Evolutionary conservation across 2,329 filamentous ascomycete genomes (phyloP), one percentile per base, ranked within the genome.

Genomic region (Bretziella fagacearum): DNA sequence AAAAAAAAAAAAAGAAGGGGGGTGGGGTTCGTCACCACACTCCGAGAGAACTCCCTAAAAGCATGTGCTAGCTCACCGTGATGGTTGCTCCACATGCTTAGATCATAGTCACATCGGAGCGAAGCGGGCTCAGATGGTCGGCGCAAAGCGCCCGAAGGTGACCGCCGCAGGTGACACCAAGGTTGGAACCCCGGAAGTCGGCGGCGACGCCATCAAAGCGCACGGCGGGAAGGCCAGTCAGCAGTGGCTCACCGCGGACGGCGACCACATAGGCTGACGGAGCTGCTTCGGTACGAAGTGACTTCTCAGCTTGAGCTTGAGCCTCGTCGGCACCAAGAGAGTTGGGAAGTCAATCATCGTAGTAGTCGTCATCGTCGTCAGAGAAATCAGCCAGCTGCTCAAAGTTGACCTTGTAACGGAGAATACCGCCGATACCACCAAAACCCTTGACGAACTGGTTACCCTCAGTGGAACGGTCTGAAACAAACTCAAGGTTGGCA

Each of bases 371-470:
- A 65, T 87, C 82, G 62, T 91, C 83, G 63, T 93, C 87, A 60
- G 82, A 78, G 60, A 82, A 73, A 63, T 96, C 91, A 65, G 81
- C 82, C 65, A 98, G 75, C 67, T 98, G 93, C 69, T 98, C 93
- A 69, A 98, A 98, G 73, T 98, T 98, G 73, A 98, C 85, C 73
- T 95, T 95, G 79, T 98, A 98, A 57, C 91, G 86, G 62, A 98
- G 78, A 59, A 98, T 81, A 54, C 89, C 89, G 56, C 91, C 91
- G 57, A 98, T 94, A 60, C 91, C 91, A 79, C 91, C 91, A 61
- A 98, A 98, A 54, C 91, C 91, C 71, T 95, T 96, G 59, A 98
- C 91, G 67, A 98, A 98, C 71, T 98, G 91, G 68, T 98, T 98
- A 62, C 91, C 91, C 68, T 98, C 91, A 52, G 84, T 93, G 52